Evolutionary conservation across 805 yeast genomes (phyloP).

Genomic region (Myxozyma melibiosi): DNA sequence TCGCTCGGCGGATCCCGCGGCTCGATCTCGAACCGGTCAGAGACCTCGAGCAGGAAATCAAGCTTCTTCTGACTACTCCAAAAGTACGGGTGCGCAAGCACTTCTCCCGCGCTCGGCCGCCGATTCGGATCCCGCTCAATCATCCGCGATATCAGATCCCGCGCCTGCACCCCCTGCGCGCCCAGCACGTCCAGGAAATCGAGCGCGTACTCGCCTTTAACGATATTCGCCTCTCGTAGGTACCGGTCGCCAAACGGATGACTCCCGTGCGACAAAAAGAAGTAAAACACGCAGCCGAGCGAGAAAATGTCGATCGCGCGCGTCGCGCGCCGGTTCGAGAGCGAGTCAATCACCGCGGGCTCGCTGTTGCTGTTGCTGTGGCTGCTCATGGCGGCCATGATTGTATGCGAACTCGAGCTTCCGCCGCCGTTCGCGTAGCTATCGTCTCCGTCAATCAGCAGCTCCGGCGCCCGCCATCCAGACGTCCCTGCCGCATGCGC

Average conservation of each 20-base stretch:
- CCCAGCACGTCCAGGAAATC: constrained; percentile 49
- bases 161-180: constrained; percentile 61
- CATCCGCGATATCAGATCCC: constrained; percentile 73
- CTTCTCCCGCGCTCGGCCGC: constrained; percentile 70
- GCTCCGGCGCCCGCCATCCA: constrained; percentile 98
- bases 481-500: constrained; percentile 94
- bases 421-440: background rate
- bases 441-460: constrained; percentile 49
- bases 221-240: constrained; percentile 83
- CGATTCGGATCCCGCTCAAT: constrained; percentile 62
- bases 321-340: constrained; percentile 63
- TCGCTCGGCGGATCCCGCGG: constrained; percentile 76
- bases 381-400: background rate
- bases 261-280: constrained; percentile 74
- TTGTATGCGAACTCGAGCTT: constrained; percentile 6
- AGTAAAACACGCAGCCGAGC: constrained; percentile 90
- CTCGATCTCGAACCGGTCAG: constrained; percentile 89
- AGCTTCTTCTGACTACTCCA: constrained; percentile 76
- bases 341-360: constrained; percentile 45
- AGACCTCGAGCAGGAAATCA: constrained; percentile 81
- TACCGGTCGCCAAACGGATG: constrained; percentile 97
- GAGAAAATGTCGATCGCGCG: constrained; percentile 93
- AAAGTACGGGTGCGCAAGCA: constrained; percentile 84
- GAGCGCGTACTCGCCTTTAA: constrained; percentile 62
- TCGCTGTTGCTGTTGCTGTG: constrained; percentile 39